Evolutionary conservation across 352 stramenopile genomes (phyloP).

Genomic region (Phytophthora colocasiae): DNA sequence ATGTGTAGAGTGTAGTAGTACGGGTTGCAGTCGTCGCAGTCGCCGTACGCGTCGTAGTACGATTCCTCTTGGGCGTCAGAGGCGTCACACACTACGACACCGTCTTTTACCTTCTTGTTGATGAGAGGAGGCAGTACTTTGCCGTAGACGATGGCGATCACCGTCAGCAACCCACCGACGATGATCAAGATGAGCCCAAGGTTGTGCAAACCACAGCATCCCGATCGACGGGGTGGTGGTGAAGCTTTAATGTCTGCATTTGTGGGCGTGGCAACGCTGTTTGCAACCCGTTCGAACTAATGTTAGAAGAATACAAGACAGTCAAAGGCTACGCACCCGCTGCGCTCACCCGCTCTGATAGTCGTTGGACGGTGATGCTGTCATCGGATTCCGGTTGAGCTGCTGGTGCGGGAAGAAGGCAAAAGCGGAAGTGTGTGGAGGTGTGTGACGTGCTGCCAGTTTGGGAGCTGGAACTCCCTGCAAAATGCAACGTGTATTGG

Average conservation of each 20-base stretch:
- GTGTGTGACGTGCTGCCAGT: too few species aligned
- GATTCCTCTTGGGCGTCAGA: constrained; percentile 40
- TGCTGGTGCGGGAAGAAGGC: neutral
- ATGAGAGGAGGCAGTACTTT: constrained; percentile 44
- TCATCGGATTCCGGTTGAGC: neutral
- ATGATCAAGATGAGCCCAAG: constrained; percentile 45
- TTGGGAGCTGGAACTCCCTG: too few species aligned
- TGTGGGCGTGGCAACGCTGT: constrained; percentile 18
- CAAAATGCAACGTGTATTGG: too few species aligned
- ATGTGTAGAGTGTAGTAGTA: constrained; percentile 57
- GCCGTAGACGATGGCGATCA: constrained; percentile 54
- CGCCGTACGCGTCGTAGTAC: constrained; percentile 59
- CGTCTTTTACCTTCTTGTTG: constrained; percentile 46
- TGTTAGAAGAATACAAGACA: too few species aligned
- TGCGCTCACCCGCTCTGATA: neutral
- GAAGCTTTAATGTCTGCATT: constrained; percentile 2
- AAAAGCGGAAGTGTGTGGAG: constrained; percentile 20
- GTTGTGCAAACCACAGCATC: constrained; percentile 33
- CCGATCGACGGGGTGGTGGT: neutral
- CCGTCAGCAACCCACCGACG: constrained; percentile 35
- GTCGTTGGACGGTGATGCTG: neutral
- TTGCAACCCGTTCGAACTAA: too few species aligned
- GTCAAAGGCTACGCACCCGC: too few species aligned
- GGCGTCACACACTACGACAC: constrained; percentile 51
- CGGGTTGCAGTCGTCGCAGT: constrained; percentile 62